A percentile compares a stretch with the other conserved stretches of the same genome.
Conservation (phyloP, 352 stramenopile species). For the Blastocystis sp. region DNA sequence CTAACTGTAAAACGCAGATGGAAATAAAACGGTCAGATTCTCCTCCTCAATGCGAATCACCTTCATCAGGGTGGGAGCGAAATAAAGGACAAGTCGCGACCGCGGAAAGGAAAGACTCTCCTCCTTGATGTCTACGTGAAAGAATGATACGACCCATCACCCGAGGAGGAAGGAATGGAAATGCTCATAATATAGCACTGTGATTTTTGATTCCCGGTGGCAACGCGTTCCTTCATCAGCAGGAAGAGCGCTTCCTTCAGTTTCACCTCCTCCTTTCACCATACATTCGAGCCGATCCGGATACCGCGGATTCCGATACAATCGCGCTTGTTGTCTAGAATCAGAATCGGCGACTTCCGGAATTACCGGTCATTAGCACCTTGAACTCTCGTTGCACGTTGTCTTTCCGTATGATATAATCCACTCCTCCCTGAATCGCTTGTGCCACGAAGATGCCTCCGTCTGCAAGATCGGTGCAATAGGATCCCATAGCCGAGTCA, state of each 20-base stretch:
- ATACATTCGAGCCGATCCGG: background rate
- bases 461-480: background rate
- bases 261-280: background rate
- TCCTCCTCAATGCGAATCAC: background rate
- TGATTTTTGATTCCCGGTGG: background rate
- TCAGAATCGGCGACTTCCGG: background rate
- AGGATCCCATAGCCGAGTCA: background rate
- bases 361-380: background rate
- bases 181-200: background rate
- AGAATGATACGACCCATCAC: background rate
- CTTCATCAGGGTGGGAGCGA: slow-evolving; percentile 18
- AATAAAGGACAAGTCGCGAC: background rate
- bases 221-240: background rate
- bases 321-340: background rate
- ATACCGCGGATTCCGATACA: slow-evolving; percentile 46
- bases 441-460: slow-evolving; percentile 14
- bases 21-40: background rate
- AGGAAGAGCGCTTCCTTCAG: slow-evolving; percentile 26
- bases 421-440: background rate
- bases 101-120: background rate
- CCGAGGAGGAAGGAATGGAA: background rate
- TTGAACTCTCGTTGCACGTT: background rate
- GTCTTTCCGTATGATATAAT: slow-evolving; percentile 25
- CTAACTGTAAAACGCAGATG: background rate
- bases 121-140: slow-evolving; percentile 6